Base-by-base conservation (phyloP, 192 early-diverging fungal genomes). In the Coemansia reversa region DNA sequence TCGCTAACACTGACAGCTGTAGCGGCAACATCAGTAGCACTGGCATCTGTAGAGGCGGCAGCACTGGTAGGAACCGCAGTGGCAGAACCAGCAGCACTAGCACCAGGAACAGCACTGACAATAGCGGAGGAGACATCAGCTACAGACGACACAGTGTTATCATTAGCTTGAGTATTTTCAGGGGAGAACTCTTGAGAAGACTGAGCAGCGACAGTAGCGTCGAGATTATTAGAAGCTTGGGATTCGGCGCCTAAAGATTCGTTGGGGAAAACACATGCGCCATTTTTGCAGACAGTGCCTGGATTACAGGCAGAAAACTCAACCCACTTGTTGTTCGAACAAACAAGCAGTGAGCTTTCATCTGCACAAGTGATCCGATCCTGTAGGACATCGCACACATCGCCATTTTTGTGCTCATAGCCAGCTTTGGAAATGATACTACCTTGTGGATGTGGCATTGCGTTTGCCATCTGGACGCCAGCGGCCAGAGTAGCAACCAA, bases 211-310 rank as follows among this genome's bases (percentile, higher is more conserved):
- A 23, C 58, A 47, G n/a, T 45, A 60, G 24, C 42, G n/a, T 58
- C 30, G 8, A 28, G 59, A 49, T n/a, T 39, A 35, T 23, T 8
- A 19, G 24, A 7, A 16, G 9, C 59, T 2, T 19, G 6, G 14
- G 56, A 42, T 8, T 33, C 35, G 8, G 59, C 18, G 1, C n/a
- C 63, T 0, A 52, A 29, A 5, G 35, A 28, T 18, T 35, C 48
- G 12, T 66, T 55, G 3, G 65, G 66, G 24, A 60, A 63, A 11
- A 54, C 56, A 29, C 76, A 79, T 27, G 29, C 54, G 9, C 76
- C 76, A 45, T 73, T 51, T 47, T 48, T 58, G 49, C 76, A 79
- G 2, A 73, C 56, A 18, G 70, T 79, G 18, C 76, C 76, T 2
- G 45, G 42, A 19, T 49, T 66, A 51, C 76, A 79, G 30, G 49